Percentiles rank a stretch among this genome's conserved stretches.
Evolutionary conservation across 2,329 filamentous ascomycete genomes (phyloP).

Genomic region (Trichoderma hamatum): DNA sequence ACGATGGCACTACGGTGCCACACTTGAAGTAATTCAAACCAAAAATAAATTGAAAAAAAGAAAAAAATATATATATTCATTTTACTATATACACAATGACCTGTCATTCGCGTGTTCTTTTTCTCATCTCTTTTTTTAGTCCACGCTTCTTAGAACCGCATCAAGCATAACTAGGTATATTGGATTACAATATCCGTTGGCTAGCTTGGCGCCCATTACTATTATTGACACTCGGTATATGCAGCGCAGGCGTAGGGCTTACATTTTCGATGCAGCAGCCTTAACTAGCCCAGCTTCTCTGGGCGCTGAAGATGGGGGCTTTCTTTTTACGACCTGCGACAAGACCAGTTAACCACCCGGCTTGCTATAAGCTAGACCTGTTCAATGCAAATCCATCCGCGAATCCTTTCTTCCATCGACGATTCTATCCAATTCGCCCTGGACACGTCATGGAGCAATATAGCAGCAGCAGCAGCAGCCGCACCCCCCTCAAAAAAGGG

Average conservation of each 20-base stretch:
- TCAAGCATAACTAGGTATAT: background rate
- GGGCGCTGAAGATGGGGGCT: background rate
- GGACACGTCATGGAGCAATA: constrained; percentile 15
- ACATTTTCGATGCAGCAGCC: background rate
- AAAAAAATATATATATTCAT: background rate
- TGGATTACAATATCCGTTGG: background rate
- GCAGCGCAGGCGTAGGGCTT: constrained; percentile 12
- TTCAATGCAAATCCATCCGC: background rate
- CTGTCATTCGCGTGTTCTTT: background rate
- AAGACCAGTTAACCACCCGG: no score
- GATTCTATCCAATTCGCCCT: background rate
- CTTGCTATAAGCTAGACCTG: no score
- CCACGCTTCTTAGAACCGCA: background rate
- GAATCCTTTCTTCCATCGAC: background rate
- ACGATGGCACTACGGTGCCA: constrained; percentile 5
- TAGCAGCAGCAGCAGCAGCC: background rate
- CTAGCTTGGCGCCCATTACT: background rate
- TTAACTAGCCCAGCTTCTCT: background rate
- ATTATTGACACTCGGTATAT: background rate
- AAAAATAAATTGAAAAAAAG: background rate
- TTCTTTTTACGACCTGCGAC: background rate
- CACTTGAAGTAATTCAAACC: constrained; percentile 9
- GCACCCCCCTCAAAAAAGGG: background rate
- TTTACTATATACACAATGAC: background rate
- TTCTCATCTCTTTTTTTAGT: background rate